A percentile compares a stretch with the other conserved stretches of the same genome.
Conservation (phyloP, 2,329 filamentous ascomycete genomes). For the Apiospora phragmitis region DNA sequence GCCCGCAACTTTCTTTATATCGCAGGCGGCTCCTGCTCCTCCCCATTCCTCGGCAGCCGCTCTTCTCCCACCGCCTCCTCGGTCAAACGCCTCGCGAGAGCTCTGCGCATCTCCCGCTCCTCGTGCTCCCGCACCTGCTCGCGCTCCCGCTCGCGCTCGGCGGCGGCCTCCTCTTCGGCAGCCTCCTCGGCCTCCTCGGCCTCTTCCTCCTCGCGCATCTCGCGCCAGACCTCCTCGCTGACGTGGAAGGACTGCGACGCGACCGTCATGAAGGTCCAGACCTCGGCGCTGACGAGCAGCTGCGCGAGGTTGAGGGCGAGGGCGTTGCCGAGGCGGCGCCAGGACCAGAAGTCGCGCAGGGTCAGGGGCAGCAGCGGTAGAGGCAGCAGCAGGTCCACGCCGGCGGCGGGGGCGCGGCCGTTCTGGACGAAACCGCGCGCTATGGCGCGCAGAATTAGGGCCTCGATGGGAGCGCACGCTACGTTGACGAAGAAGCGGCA, state of each 20-base stretch:
- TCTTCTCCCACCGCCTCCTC: neutral
- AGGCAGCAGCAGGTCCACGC: neutral
- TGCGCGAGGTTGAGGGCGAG: conserved; percentile 46
- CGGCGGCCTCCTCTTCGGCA: neutral
- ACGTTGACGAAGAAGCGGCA: conserved; percentile 44
- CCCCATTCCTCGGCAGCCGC: neutral
- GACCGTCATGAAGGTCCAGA: conserved; percentile 45
- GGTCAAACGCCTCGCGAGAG: neutral
- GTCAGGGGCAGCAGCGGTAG: conserved; percentile 26
- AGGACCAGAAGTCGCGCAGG: conserved; percentile 38
- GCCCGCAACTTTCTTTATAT: neutral
- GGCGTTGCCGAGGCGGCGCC: conserved; percentile 45
- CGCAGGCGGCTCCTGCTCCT: neutral
- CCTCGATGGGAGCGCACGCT: conserved; percentile 48
- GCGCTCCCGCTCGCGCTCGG: neutral
- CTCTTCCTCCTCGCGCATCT: conserved; percentile 28
- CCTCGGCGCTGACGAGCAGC: conserved; percentile 42
- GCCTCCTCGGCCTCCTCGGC: conserved; percentile 1
- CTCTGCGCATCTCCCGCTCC: neutral
- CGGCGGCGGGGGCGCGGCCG: conserved; percentile 9
- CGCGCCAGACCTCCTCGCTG: conserved; percentile 45
- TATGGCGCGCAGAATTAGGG: conserved; percentile 44
- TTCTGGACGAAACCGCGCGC: conserved; percentile 41
- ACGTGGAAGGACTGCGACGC: conserved; percentile 40
- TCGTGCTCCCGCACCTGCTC: neutral